Evolutionary conservation across 306 rosid genomes (phyloP).

Genomic region (Myrica gale): DNA sequence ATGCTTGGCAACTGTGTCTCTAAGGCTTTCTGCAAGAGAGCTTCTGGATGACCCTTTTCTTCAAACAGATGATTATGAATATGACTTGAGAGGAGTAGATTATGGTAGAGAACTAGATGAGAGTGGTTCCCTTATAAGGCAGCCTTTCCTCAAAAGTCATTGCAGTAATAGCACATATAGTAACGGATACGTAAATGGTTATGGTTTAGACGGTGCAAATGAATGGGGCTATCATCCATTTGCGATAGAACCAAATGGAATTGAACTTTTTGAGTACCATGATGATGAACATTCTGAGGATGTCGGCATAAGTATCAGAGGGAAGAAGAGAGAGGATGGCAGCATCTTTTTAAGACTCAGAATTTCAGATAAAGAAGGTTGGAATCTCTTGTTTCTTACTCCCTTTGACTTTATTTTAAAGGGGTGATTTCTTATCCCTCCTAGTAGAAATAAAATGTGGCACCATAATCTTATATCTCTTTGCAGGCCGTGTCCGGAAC

Average conservation of each 20-base stretch:
- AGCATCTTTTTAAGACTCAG: constrained; percentile 70
- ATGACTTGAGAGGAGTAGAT: constrained; percentile 44
- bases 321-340: constrained; percentile 69
- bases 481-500: constrained; percentile 76
- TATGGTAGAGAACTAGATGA: constrained; percentile 35
- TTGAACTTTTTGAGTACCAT: constrained; percentile 69
- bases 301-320: constrained; percentile 71
- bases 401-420: constrained; percentile 7
- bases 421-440: constrained; percentile 7
- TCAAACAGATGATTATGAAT: constrained; percentile 51
- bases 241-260: constrained; percentile 59
- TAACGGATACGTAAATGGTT: constrained; percentile 48
- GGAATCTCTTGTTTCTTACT: constrained; percentile 21
- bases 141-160: constrained; percentile 45
- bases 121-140: constrained; percentile 41
- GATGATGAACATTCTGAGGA: constrained; percentile 65
- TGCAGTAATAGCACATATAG: constrained; percentile 44
- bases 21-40: constrained; percentile 81
- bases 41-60: constrained; percentile 88
- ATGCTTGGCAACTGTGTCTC: constrained; percentile 77
- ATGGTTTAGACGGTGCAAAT: constrained; percentile 39
- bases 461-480: constrained; percentile 6
- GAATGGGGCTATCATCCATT: constrained; percentile 58
- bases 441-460: constrained; percentile 20
- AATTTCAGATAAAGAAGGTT: constrained; percentile 92